Percentiles rank a stretch among this genome's conserved stretches.
These are phyloP conservation scores for Colletotrichum siamense DNA, from an alignment of 2,329 filamentous ascomycete genomes.

Conservation along the genomic window DNA sequence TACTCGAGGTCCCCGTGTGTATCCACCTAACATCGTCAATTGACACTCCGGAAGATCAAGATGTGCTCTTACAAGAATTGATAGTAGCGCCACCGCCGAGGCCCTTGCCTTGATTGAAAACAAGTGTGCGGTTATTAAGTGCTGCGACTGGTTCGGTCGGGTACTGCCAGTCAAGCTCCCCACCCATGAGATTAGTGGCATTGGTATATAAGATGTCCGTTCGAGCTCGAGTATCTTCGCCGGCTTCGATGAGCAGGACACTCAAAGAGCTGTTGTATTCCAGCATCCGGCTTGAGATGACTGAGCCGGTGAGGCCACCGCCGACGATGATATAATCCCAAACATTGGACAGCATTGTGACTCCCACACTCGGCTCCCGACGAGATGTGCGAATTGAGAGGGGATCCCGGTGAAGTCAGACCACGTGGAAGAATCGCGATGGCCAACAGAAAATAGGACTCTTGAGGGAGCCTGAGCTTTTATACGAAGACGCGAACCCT, in stretches of 20 bases:
- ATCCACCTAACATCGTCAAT: conserved; percentile 31
- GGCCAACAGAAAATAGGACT: neutral
- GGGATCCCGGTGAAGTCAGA: neutral
- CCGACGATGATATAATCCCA: conserved; percentile 43
- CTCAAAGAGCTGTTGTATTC: conserved; percentile 27
- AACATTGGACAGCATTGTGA: neutral
- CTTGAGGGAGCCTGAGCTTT: neutral
- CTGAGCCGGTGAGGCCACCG: conserved; percentile 40
- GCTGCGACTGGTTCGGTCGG: conserved; percentile 28
- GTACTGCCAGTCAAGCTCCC: conserved; percentile 41
- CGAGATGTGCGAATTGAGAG: neutral
- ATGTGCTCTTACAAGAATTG: neutral
- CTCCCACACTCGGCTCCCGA: neutral
- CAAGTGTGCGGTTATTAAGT: neutral
- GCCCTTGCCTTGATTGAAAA: conserved; percentile 5
- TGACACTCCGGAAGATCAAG: neutral
- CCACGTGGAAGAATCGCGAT: neutral
- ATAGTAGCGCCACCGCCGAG: conserved; percentile 10
- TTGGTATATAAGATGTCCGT: conserved; percentile 9
- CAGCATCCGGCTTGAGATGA: conserved; percentile 38
- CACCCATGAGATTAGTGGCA: conserved; percentile 5
- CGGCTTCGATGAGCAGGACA: conserved; percentile 43
- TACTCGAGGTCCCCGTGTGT: conserved; percentile 45
- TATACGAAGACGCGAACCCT: neutral
- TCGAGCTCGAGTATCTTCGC: conserved; percentile 24